phyloP scores from a whole-genome alignment of 116 monocot genomes.

The Papilionanthe hybrid region DNA sequence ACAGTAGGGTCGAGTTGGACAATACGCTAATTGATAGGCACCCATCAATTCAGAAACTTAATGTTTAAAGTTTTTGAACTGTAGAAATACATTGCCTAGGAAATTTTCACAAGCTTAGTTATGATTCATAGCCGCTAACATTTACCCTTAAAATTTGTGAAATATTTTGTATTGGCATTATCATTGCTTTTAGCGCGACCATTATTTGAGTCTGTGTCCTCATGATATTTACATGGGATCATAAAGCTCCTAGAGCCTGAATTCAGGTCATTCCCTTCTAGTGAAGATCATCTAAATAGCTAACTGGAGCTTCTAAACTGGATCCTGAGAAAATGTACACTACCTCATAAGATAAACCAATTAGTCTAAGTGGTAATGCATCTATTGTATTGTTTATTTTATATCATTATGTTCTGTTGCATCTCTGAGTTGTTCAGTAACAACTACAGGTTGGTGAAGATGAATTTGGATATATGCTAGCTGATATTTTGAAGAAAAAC shows the following conservation, averaged over 20 bases:
- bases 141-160: no score
- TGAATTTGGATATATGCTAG: constrained; percentile 95
- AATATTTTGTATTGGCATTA: no score
- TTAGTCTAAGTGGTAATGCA: neutral
- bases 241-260: neutral
- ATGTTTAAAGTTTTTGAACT: neutral
- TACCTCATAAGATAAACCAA: neutral
- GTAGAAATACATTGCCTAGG: no score
- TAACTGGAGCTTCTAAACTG: neutral
- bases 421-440: constrained; percentile 1
- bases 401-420: neutral
- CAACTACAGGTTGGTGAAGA: constrained; percentile 82
- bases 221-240: neutral
- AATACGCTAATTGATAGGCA: neutral
- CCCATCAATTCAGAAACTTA: no score
- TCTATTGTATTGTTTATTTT: neutral
- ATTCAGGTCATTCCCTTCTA: neutral
- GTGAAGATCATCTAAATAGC: neutral
- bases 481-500: constrained; percentile 86
- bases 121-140: no score
- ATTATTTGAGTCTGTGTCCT: neutral
- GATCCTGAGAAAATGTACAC: neutral
- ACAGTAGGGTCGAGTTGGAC: neutral
- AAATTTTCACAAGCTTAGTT: no score
- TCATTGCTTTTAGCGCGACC: neutral